phyloP scores from a whole-genome alignment of 73 alveolate species.

The Paraurostyla sp. region DNA sequence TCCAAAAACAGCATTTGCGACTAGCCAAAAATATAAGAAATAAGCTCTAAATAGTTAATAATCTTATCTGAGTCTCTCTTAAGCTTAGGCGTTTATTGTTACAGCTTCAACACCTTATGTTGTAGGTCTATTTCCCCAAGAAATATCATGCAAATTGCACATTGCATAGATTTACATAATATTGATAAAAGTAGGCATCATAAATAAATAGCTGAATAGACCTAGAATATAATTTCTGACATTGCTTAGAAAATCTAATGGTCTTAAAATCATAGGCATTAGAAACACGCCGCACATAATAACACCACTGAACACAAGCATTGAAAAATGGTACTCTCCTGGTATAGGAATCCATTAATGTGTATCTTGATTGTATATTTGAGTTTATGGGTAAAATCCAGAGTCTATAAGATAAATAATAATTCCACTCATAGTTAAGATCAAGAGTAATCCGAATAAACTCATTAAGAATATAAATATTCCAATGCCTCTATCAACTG shows the following conservation, averaged over 20 bases:
- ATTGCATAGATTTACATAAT: slow-evolving; percentile 76
- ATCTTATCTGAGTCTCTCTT: slow-evolving; percentile 40
- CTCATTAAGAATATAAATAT: neutral
- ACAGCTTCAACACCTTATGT: slow-evolving; percentile 46
- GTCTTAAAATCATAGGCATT: slow-evolving; percentile 66
- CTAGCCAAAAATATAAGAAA: slow-evolving; percentile 61
- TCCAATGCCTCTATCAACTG: slow-evolving; percentile 39
- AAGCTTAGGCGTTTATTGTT: neutral
- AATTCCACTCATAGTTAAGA: slow-evolving; percentile 44
- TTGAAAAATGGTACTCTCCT: neutral
- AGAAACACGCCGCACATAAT: slow-evolving; percentile 36
- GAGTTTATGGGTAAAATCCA: slow-evolving; percentile 1
- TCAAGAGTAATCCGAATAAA: slow-evolving; percentile 19
- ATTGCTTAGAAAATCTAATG: slow-evolving; percentile 54
- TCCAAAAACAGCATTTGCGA: slow-evolving; percentile 44
- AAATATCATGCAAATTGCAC: slow-evolving; percentile 78
- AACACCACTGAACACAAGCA: slow-evolving; percentile 30
- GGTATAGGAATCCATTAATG: neutral
- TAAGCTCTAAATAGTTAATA: slow-evolving; percentile 66
- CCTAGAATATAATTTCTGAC: slow-evolving; percentile 57
- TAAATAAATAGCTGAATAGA: slow-evolving; percentile 27
- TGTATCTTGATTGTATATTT: neutral
- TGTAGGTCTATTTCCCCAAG: slow-evolving; percentile 88
- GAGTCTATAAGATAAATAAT: neutral
- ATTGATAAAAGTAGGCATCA: slow-evolving; percentile 77